Evolutionary conservation across 192 early-diverging fungal genomes (phyloP).

Genomic region (Coemansia sp.): DNA sequence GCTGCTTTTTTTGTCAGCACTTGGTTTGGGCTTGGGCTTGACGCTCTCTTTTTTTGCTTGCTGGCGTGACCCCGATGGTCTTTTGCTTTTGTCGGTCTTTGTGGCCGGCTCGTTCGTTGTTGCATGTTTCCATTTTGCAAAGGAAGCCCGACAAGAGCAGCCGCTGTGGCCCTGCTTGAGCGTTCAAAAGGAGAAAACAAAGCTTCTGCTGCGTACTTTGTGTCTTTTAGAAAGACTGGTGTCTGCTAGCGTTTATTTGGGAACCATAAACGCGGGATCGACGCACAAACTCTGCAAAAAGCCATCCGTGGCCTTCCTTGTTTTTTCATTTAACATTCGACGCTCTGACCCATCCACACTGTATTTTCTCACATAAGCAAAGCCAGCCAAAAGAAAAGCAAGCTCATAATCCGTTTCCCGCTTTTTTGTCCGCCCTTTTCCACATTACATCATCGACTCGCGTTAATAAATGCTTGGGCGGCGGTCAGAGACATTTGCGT

Average conservation of each 20-base stretch:
- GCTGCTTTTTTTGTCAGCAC: too few relatives aligned
- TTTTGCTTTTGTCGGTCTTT: too few relatives aligned
- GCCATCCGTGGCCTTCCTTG: not conserved
- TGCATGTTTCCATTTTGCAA: not conserved
- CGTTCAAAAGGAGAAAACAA: too few relatives aligned
- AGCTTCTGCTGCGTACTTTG: too few relatives aligned
- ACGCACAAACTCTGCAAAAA: not conserved
- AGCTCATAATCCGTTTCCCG: too few relatives aligned
- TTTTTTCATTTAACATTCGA: not conserved
- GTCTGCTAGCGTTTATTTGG: not conserved
- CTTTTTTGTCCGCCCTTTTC: not conserved
- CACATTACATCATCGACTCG: not conserved
- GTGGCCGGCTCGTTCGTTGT: too few relatives aligned
- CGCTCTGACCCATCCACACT: not conserved
- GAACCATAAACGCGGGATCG: not conserved
- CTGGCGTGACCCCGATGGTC: too few relatives aligned
- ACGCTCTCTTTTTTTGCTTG: too few relatives aligned
- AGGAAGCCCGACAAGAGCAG: not conserved
- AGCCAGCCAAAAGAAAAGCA: not conserved
- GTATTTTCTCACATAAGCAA: not conserved
- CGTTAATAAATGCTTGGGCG: constrained; percentile 12
- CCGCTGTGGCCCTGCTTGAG: too few relatives aligned
- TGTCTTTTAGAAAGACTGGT: too few relatives aligned
- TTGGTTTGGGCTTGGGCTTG: too few relatives aligned
- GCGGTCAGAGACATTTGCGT: constrained; percentile 40